phyloP scores from a whole-genome alignment of 2,329 filamentous ascomycete species.

The Trichoderma sp. region DNA sequence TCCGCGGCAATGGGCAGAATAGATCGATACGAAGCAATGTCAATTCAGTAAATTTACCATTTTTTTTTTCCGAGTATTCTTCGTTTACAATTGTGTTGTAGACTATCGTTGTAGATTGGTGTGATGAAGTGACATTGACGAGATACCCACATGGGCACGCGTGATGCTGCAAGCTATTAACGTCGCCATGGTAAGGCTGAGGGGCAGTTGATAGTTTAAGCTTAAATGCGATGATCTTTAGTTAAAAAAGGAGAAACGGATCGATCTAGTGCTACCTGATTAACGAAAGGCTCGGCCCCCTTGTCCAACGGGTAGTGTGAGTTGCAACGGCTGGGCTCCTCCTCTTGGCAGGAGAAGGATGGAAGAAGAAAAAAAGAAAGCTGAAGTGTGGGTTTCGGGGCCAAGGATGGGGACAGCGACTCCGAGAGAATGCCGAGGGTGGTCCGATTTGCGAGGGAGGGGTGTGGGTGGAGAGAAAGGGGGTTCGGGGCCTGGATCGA shows the following conservation, averaged over 20 bases:
- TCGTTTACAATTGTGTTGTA: background rate
- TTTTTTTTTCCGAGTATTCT: background rate
- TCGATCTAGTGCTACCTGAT: background rate
- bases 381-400: background rate
- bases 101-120: background rate
- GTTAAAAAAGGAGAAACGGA: background rate
- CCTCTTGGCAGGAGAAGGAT: background rate
- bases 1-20: constrained; percentile 1
- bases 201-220: background rate
- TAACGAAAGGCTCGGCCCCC: background rate
- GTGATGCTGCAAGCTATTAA: background rate
- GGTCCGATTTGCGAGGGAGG: background rate
- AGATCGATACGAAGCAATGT: constrained; percentile 25
- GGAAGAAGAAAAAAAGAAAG: background rate
- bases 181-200: background rate
- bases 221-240: background rate
- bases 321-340: background rate
- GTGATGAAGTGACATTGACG: background rate
- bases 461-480: background rate
- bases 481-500: background rate
- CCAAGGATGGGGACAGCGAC: background rate
- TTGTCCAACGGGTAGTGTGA: background rate
- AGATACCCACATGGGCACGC: background rate
- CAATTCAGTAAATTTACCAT: background rate
- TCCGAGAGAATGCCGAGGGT: constrained; percentile 10